Base-by-base conservation (phyloP, 176 grass and related monocot species). In the Chloris gayana region DNA sequence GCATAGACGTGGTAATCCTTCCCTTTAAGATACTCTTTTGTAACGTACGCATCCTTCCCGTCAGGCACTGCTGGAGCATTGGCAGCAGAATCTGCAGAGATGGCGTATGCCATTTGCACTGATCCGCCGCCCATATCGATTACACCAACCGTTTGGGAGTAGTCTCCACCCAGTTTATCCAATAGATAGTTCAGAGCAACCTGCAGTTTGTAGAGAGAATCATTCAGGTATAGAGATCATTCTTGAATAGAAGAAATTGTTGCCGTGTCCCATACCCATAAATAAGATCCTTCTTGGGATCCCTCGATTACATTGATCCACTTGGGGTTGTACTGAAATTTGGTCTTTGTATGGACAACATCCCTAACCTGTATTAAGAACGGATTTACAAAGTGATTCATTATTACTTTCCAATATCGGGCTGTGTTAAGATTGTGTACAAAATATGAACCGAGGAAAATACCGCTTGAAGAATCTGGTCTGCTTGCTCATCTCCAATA, bases 71-170 rank as follows among this genome's bases (percentile, higher is more conserved):
- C 22, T 29, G 91, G 91, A 39, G 88, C 91, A 24, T 80, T 69
- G 2, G 88, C 74, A 18, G 88, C 91, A 27, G 70, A 53, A 30
- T 67, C 19, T 14, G 21, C 3, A 2, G 88, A 86, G 35, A 91
- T 45, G 9, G 86, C 92, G 37, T 89, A 89, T 0, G 88, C 72
- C 86, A 94, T 94, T 67, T 86, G 88, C 33, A 91, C 76, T 0
- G 84, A 93, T 17, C 84, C 81, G 14, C 91, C 87, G 6, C 90
- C 90, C 26, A 92, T 46, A 78, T 93, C 91, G 34, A 90, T 26
- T 38, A 90, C 78, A 1, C 77, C 85, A 3, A 88, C 82, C 0
- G 88, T 90, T 29, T 93, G 24, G 0, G 69, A 42, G 70, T 91
- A 91, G 19, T 91, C 79, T 5, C 84, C 81, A 64, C 91, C 91